Conservation (phyloP, 2,329 filamentous ascomycete species). For the Cladophialophora yegresii region DNA sequence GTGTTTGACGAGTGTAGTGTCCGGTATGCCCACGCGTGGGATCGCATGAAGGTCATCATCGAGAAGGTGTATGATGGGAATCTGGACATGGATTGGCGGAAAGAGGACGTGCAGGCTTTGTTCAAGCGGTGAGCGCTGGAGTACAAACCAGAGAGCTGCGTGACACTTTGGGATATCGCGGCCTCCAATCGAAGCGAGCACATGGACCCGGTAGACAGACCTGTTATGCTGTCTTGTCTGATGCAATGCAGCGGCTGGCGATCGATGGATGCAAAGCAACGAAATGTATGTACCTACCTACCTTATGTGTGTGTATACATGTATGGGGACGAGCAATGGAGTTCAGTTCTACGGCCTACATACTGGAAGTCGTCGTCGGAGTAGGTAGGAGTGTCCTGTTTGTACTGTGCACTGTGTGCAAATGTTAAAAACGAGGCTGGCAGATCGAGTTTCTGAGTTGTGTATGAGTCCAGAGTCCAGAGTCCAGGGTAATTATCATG, state of each 20-base stretch:
- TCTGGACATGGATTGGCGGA: slow-evolving; percentile 52
- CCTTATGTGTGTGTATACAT: neutral
- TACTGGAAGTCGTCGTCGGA: too few relatives aligned
- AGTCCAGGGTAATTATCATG: too few relatives aligned
- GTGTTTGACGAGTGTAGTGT: slow-evolving; percentile 63
- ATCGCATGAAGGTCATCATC: slow-evolving; percentile 52
- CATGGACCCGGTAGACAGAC: neutral
- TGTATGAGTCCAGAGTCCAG: too few relatives aligned
- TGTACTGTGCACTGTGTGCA: too few relatives aligned
- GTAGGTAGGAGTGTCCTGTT: too few relatives aligned
- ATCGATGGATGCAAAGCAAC: neutral
- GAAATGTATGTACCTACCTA: neutral
- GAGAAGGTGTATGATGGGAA: slow-evolving; percentile 47
- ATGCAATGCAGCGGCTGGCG: neutral
- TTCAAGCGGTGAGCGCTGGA: slow-evolving; percentile 44
- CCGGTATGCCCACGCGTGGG: slow-evolving; percentile 57
- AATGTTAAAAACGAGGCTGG: too few relatives aligned
- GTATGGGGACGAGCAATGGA: neutral
- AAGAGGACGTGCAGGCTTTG: slow-evolving; percentile 48
- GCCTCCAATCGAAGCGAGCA: neutral
- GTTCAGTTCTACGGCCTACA: too few relatives aligned
- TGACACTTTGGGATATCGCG: neutral
- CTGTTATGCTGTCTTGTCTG: neutral
- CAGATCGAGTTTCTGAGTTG: too few relatives aligned
- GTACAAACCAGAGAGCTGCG: neutral